These are phyloP conservation scores for Cytospora paraplurivora DNA, from an alignment of 2,329 filamentous ascomycete species.

Conservation along the genomic window DNA sequence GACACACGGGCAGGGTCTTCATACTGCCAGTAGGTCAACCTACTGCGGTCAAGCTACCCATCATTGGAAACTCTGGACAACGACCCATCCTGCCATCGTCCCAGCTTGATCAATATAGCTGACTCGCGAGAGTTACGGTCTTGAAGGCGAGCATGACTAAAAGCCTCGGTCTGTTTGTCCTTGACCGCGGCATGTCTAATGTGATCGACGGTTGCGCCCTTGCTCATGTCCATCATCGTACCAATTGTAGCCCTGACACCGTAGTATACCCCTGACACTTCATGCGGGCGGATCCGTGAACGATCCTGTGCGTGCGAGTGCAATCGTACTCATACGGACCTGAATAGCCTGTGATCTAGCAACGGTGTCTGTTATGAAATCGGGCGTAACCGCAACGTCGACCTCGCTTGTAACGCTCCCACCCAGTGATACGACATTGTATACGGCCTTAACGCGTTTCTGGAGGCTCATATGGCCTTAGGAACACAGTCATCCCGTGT, in stretches of 20 bases:
- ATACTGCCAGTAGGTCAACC: too few species aligned
- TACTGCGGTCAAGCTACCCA: too few species aligned
- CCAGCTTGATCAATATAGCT: constrained; percentile 4
- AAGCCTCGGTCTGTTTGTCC: constrained; percentile 1
- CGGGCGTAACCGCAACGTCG: constrained; percentile 2
- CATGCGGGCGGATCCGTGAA: background rate
- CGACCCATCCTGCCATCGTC: background rate
- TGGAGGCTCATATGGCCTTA: background rate
- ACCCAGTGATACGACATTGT: background rate
- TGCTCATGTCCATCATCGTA: background rate
- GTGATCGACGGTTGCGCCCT: constrained; percentile 17
- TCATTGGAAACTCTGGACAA: constrained; percentile 2
- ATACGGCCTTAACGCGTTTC: constrained; percentile 6
- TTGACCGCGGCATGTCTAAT: constrained; percentile 13
- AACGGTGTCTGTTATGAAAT: background rate
- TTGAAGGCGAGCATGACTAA: constrained; percentile 10
- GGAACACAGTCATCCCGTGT: background rate
- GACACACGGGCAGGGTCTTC: background rate
- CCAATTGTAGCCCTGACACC: background rate
- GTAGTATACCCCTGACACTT: background rate
- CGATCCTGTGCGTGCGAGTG: background rate
- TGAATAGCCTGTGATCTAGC: background rate
- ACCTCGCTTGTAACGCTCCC: constrained; percentile 4
- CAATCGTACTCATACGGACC: background rate
- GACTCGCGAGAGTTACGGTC: constrained; percentile 9